phyloP scores from a whole-genome alignment of 164 flowering plant species.

The Akebia trifoliata region DNA sequence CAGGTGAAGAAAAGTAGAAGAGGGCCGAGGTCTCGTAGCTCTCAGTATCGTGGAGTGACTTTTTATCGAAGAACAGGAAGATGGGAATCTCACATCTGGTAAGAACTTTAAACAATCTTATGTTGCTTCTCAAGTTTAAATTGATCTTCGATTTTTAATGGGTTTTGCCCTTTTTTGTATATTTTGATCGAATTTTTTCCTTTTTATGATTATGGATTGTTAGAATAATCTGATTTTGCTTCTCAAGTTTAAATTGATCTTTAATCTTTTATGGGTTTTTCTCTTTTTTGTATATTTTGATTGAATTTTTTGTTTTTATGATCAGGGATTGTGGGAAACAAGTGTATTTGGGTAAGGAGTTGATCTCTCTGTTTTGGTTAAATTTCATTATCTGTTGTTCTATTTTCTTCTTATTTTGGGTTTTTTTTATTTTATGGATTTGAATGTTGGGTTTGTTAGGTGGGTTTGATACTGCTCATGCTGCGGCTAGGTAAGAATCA shows the following conservation, averaged over 20 bases:
- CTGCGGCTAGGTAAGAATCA: slow-evolving; percentile 64
- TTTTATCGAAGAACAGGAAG: slow-evolving; percentile 81
- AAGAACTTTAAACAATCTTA: too few relatives aligned
- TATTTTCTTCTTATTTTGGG: not conserved
- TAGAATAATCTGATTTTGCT: not conserved
- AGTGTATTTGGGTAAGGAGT: slow-evolving; percentile 64
- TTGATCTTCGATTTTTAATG: not conserved
- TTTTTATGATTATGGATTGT: not conserved
- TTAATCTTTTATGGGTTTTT: not conserved
- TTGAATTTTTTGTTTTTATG: slow-evolving; percentile 8
- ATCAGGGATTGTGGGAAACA: slow-evolving; percentile 87
- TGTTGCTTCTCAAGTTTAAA: too few relatives aligned
- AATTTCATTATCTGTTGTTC: too few relatives aligned
- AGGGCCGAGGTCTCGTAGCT: slow-evolving; percentile 92
- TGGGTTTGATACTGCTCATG: slow-evolving; percentile 85
- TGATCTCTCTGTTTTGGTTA: not conserved
- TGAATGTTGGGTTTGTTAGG: slow-evolving; percentile 32
- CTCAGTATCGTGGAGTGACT: slow-evolving; percentile 90
- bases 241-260: not conserved
- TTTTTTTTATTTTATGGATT: slow-evolving; percentile 4
- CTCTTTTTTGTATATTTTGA: slow-evolving; percentile 2
- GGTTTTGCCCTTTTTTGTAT: not conserved
- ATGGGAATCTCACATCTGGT: slow-evolving; percentile 69
- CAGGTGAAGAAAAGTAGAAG: slow-evolving; percentile 75
- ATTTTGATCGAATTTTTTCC: not conserved